phyloP scores from a whole-genome alignment of 306 rosid genomes.

The Trifolium pratense region DNA sequence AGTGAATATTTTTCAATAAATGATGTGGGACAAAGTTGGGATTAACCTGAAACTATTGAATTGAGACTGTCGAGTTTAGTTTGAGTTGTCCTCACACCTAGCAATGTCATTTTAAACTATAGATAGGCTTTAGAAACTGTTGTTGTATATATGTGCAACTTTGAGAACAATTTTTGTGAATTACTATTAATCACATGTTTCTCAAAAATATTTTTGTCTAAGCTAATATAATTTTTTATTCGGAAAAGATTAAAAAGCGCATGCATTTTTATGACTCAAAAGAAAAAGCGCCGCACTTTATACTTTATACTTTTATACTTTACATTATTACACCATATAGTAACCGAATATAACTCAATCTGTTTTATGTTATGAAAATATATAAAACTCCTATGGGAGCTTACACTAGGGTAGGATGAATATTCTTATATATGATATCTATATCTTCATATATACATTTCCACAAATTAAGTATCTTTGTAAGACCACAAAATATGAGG shows the following conservation, averaged over 20 bases:
- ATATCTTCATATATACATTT: not conserved
- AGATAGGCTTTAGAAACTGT: too few relatives aligned
- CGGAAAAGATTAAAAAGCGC: not conserved
- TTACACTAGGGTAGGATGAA: not conserved
- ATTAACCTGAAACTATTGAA: too few relatives aligned
- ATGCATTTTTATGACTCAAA: not conserved
- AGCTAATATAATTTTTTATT: too few relatives aligned
- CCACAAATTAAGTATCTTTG: conserved; percentile 17
- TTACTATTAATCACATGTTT: too few relatives aligned
- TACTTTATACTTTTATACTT: conserved; percentile 12
- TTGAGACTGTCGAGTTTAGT: too few relatives aligned
- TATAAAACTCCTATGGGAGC: not conserved
- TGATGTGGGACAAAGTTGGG: too few relatives aligned
- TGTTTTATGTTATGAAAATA: not conserved
- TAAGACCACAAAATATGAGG: conserved; percentile 36
- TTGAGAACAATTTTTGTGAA: too few relatives aligned
- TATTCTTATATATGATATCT: not conserved
- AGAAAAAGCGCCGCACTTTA: not conserved
- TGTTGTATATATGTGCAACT: too few relatives aligned
- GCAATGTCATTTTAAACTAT: too few relatives aligned
- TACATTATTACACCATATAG: not conserved
- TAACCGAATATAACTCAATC: not conserved
- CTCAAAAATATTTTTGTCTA: too few relatives aligned
- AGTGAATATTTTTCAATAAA: too few relatives aligned
- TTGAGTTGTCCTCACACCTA: too few relatives aligned